Evolutionary conservation across 768 basidiomycete genomes (phyloP).

Genomic region (Floccularia luteovirens): DNA sequence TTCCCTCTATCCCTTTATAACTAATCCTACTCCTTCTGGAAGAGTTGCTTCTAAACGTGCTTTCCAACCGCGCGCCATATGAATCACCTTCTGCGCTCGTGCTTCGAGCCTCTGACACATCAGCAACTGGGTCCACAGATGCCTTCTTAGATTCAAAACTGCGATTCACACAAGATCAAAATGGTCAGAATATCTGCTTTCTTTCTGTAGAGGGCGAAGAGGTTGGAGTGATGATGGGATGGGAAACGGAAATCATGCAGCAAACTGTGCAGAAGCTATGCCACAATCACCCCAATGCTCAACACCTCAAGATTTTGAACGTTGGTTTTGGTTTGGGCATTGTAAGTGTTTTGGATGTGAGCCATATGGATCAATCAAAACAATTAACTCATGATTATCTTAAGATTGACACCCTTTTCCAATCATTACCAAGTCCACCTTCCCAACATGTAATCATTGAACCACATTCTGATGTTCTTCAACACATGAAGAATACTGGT

Average conservation of each 20-base stretch:
- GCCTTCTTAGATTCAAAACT: slow-evolving; percentile 69
- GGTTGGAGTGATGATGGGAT: slow-evolving; percentile 99
- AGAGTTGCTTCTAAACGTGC: slow-evolving; percentile 68
- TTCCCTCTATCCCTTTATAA: slow-evolving; percentile 1
- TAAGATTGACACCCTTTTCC: slow-evolving; percentile 82
- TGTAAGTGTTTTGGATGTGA: slow-evolving; percentile 33
- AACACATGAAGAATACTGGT: slow-evolving; percentile 64
- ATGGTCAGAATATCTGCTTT: slow-evolving; percentile 80
- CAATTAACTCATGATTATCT: slow-evolving; percentile 4
- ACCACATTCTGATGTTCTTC: slow-evolving; percentile 88
- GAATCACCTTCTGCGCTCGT: slow-evolving; percentile 24
- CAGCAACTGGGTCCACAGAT: slow-evolving; percentile 54
- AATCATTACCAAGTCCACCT: slow-evolving; percentile 52
- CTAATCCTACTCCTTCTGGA: slow-evolving; percentile 4
- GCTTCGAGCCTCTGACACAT: slow-evolving; percentile 42
- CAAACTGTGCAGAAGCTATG: slow-evolving; percentile 69
- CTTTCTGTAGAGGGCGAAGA: slow-evolving; percentile 60
- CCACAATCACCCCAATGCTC: slow-evolving; percentile 35
- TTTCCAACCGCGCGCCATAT: slow-evolving; percentile 40
- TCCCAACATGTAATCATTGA: slow-evolving; percentile 85
- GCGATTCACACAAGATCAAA: slow-evolving; percentile 56
- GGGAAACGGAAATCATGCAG: slow-evolving; percentile 87
- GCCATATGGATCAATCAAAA: too few species aligned
- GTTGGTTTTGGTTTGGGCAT: slow-evolving; percentile 95
- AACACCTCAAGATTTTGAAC: slow-evolving; percentile 68